A percentile compares a stretch with the other conserved stretches of the same genome.
phyloP scores from a whole-genome alignment of 2,329 filamentous ascomycete species.

The Diaporthe eres region DNA sequence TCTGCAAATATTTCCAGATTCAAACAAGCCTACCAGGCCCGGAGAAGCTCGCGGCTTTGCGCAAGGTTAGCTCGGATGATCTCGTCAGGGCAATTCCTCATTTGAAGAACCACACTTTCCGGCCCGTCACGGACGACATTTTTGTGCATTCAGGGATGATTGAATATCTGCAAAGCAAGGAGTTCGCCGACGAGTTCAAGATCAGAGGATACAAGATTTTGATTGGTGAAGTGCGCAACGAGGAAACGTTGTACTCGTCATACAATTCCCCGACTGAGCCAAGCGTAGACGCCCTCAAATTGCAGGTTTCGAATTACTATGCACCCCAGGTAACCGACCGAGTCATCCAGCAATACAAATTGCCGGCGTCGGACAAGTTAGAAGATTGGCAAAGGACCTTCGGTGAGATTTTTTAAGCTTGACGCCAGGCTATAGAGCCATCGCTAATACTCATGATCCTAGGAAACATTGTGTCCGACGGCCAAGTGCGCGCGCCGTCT shows the following conservation, averaged over 20 bases:
- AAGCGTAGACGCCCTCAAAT: constrained; percentile 51
- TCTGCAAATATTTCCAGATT: constrained; percentile 54
- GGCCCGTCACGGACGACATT: constrained; percentile 57
- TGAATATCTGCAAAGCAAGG: constrained; percentile 52
- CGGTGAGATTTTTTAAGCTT: constrained; percentile 43
- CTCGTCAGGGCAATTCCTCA: constrained; percentile 53
- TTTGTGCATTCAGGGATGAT: constrained; percentile 57
- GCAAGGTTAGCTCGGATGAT: constrained; percentile 49
- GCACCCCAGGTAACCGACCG: constrained; percentile 54
- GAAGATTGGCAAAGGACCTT: constrained; percentile 56
- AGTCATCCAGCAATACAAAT: constrained; percentile 52
- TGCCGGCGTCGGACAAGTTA: constrained; percentile 50
- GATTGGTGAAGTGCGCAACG: constrained; percentile 60
- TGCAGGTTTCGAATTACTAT: constrained; percentile 61
- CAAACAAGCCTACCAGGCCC: constrained; percentile 42
- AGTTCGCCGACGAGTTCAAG: constrained; percentile 54
- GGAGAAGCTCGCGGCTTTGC: constrained; percentile 52
- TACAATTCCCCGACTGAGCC: constrained; percentile 54
- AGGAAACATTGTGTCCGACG: constrained; percentile 54
- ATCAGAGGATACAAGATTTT: constrained; percentile 52
- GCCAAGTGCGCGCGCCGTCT: constrained; percentile 55
- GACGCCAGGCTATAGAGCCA: background rate
- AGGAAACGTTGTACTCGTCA: constrained; percentile 59
- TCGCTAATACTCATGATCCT: background rate
- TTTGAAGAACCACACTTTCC: constrained; percentile 61